Conservation (phyloP, 1,139 yeast species). For the Saccharomyces hybrid region DNA sequence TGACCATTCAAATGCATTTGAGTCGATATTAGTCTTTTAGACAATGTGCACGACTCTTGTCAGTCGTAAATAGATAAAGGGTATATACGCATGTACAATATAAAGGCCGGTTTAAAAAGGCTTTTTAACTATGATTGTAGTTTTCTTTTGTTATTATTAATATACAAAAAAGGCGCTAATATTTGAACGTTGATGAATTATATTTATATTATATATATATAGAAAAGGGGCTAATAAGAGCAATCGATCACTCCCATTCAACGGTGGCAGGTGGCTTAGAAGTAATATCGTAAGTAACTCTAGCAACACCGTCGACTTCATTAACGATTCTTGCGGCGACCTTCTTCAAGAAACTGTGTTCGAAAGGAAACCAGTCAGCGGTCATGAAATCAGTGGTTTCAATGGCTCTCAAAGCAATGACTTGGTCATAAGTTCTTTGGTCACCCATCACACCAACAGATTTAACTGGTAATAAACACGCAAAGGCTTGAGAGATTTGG, state of each 20-base stretch:
- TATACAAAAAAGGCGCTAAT: not conserved
- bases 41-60: not conserved
- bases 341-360: conserved; percentile 81
- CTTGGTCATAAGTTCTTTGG: conserved; percentile 98
- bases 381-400: conserved; percentile 98
- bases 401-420: conserved; percentile 95
- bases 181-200: not conserved
- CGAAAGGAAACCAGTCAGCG: conserved; percentile 97
- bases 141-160: conserved; percentile 2
- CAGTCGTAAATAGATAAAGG: not conserved
- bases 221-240: not conserved
- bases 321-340: conserved; percentile 95
- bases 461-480: conserved; percentile 91
- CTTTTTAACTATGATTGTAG: not conserved
- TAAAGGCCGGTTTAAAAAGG: not conserved
- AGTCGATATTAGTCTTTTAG: conserved; percentile 47
- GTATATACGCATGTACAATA: not conserved
- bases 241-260: conserved; percentile 76
- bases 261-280: conserved; percentile 99
- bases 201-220: not conserved
- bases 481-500: conserved; percentile 94
- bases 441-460: conserved; percentile 99
- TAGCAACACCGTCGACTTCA: conserved; percentile 97
- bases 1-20: conserved; percentile 59
- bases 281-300: conserved; percentile 97